phyloP scores from a whole-genome alignment of 257 asterid species.

The Sherardia arvensis region DNA sequence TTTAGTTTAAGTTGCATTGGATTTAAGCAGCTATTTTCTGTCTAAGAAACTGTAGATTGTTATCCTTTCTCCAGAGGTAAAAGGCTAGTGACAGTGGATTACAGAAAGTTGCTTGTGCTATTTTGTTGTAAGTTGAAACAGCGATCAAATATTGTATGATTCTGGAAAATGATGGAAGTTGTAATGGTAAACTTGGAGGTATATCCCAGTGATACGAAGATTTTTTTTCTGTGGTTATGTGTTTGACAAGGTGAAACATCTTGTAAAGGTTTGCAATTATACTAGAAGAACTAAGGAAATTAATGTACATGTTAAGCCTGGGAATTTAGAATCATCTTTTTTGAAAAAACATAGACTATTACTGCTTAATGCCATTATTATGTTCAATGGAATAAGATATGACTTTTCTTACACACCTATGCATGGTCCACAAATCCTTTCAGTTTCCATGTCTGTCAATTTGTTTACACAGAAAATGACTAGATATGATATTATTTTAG shows the following conservation, averaged over 20 bases:
- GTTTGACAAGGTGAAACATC: slow-evolving; percentile 43
- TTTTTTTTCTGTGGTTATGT: slow-evolving; percentile 77
- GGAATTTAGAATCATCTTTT: background rate
- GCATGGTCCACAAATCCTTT: too few relatives aligned
- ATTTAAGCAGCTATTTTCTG: background rate
- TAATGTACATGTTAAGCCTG: background rate
- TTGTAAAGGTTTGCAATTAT: slow-evolving; percentile 48
- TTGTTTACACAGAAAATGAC: too few relatives aligned
- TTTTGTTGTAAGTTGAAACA: background rate
- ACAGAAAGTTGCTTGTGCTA: background rate
- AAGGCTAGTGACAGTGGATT: too few relatives aligned
- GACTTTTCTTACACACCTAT: too few relatives aligned
- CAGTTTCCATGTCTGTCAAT: too few relatives aligned
- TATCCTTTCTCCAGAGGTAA: background rate
- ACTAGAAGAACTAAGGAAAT: background rate
- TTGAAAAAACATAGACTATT: background rate
- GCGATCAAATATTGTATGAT: background rate
- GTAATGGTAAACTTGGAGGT: slow-evolving; percentile 33
- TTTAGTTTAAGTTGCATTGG: background rate
- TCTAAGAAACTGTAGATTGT: background rate
- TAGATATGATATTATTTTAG: too few relatives aligned
- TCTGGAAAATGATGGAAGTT: background rate
- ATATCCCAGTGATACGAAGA: slow-evolving; percentile 91
- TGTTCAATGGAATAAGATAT: too few relatives aligned
- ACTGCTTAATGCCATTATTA: background rate